These are phyloP conservation scores for Nemania sp. DNA, from an alignment of 2,329 filamentous ascomycete genomes.

Conservation along the genomic window DNA sequence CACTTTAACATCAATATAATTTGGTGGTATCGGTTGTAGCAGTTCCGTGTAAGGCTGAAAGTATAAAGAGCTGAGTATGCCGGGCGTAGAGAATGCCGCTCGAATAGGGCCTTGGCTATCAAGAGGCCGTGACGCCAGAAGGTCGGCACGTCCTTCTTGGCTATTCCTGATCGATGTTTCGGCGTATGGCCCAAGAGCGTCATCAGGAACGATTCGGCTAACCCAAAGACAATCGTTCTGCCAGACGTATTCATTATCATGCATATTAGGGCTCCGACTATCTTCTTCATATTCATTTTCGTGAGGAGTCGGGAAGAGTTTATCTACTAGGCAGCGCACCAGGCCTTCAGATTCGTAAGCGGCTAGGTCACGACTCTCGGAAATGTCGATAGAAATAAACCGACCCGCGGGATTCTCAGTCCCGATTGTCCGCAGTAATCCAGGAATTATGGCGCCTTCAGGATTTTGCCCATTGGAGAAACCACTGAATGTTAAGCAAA, in stretches of 20 bases:
- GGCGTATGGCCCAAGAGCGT: not conserved
- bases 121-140: conserved; percentile 3
- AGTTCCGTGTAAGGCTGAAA: conserved; percentile 44
- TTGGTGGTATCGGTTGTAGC: conserved; percentile 31
- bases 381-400: conserved; percentile 45
- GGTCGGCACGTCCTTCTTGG: not conserved
- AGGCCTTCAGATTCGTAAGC: not conserved
- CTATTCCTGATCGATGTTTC: not conserved
- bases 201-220: conserved; percentile 44
- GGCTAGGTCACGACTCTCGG: conserved; percentile 36
- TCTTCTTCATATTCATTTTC: not conserved
- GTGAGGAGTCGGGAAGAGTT: not conserved
- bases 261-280: conserved; percentile 24
- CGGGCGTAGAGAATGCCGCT: conserved; percentile 47
- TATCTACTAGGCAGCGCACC: not conserved
- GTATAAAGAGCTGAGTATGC: conserved; percentile 48
- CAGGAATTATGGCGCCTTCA: conserved; percentile 40
- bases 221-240: conserved; percentile 48
- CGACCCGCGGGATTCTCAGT: conserved; percentile 44
- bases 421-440: conserved; percentile 44
- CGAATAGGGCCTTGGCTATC: conserved; percentile 42
- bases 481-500: conserved; percentile 40
- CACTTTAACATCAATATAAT: conserved; percentile 48
- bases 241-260: conserved; percentile 49
- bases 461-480: conserved; percentile 42